These are phyloP conservation scores for Diaporthe sp. DNA, from an alignment of 2,329 filamentous ascomycete genomes.

Conservation along the genomic window DNA sequence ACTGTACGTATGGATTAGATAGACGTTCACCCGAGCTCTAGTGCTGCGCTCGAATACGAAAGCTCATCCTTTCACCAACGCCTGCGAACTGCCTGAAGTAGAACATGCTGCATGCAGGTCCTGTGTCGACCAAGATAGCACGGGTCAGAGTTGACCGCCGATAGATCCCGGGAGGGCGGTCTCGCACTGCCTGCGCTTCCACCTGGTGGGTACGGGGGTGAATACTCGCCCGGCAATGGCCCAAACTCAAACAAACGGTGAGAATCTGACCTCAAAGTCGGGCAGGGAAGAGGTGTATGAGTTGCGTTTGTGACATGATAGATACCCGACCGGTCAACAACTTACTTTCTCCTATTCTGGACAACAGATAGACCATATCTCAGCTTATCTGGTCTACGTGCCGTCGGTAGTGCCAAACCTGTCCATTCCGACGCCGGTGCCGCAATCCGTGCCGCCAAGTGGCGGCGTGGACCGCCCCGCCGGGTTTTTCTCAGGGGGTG, in stretches of 20 bases:
- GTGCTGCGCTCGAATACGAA: not conserved
- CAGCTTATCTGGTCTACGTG: not conserved
- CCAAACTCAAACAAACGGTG: constrained; percentile 1
- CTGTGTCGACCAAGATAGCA: not conserved
- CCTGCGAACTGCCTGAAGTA: not conserved
- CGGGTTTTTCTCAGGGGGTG: constrained; percentile 11
- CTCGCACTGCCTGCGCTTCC: not conserved
- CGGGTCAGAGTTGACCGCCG: not conserved
- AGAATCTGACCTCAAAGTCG: not conserved
- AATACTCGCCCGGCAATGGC: not conserved
- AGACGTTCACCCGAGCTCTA: not conserved
- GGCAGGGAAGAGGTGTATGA: not conserved
- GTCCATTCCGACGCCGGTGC: constrained; percentile 23
- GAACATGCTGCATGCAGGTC: not conserved
- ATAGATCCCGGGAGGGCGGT: not conserved
- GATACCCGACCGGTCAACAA: not conserved
- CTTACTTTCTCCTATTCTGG: not conserved
- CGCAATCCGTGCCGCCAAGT: constrained; percentile 10
- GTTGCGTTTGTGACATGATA: not conserved
- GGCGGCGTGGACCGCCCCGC: constrained; percentile 24
- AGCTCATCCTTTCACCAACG: not conserved
- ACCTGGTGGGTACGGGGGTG: not conserved
- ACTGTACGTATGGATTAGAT: not conserved
- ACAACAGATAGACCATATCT: not conserved
- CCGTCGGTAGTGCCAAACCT: not conserved